phyloP scores from a whole-genome alignment of 441 rosid genomes.

The Erodium chrysanthum region DNA sequence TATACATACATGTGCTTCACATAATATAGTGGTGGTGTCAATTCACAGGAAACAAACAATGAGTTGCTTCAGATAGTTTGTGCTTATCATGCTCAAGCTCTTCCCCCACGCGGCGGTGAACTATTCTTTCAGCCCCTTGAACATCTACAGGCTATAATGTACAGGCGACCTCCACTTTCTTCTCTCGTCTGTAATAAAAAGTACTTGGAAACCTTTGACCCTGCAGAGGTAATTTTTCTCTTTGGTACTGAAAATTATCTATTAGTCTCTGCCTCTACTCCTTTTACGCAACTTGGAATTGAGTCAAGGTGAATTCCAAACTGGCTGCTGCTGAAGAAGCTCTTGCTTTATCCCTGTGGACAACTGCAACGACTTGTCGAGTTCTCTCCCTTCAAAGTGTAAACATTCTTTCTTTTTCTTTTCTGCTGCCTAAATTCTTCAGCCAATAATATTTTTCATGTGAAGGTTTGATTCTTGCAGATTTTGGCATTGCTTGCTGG shows the following conservation, averaged over 20 bases:
- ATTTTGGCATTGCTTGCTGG: constrained; percentile 70
- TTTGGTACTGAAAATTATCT: constrained; percentile 11
- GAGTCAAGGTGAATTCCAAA: constrained; percentile 49
- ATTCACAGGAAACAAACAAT: constrained; percentile 72
- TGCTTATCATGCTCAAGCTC: constrained; percentile 60
- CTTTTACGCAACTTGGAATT: too few relatives aligned
- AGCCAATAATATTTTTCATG: too few relatives aligned
- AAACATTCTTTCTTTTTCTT: constrained; percentile 11
- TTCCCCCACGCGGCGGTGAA: constrained; percentile 62
- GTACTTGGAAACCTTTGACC: constrained; percentile 34
- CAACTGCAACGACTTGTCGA: constrained; percentile 89
- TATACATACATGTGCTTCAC: too few relatives aligned
- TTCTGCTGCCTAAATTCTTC: too few relatives aligned
- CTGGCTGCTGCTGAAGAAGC: constrained; percentile 89
- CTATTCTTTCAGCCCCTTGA: constrained; percentile 77
- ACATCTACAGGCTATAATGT: constrained; percentile 75
- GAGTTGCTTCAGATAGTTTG: constrained; percentile 72
- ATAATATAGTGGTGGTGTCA: too few relatives aligned
- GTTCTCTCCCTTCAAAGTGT: constrained; percentile 90
- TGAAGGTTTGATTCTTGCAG: constrained; percentile 37
- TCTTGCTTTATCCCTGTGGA: constrained; percentile 77
- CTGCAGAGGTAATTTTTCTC: constrained; percentile 46
- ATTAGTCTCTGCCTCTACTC: constrained; percentile 1
- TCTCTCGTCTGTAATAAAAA: constrained; percentile 46
- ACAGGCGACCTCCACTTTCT: constrained; percentile 53